Conservation (phyloP, 2,329 filamentous ascomycete genomes). For the Penicillium sclerotigenum region DNA sequence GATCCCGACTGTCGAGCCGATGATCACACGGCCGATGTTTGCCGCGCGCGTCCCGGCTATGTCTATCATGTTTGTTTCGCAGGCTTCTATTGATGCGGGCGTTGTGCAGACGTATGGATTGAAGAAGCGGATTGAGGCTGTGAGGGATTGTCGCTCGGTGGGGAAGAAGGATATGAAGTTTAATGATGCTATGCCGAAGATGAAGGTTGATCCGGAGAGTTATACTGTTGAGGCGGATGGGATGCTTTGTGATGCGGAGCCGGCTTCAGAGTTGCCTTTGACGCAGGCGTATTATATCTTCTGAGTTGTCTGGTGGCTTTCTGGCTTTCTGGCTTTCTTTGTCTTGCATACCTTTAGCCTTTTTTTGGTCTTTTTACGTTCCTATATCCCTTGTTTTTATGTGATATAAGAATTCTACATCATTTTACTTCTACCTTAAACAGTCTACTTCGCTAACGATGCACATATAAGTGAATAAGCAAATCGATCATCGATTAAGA, state of each 20-base stretch:
- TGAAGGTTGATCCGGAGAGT: conserved; percentile 87
- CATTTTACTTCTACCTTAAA: not conserved
- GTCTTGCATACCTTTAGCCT: not conserved
- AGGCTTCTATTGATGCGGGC: conserved; percentile 65
- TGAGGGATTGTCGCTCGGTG: conserved; percentile 70
- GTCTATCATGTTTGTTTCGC: conserved; percentile 79
- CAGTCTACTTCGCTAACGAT: not conserved
- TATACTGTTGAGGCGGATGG: conserved; percentile 87
- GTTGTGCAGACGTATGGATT: conserved; percentile 69
- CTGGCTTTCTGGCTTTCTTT: too few relatives aligned
- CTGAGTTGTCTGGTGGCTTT: conserved; percentile 38
- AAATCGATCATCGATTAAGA: too few relatives aligned
- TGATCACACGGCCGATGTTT: conserved; percentile 84
- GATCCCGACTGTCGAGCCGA: conserved; percentile 83
- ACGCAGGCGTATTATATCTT: conserved; percentile 76
- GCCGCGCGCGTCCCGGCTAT: conserved; percentile 65
- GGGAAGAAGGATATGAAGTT: conserved; percentile 87
- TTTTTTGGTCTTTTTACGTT: conserved; percentile 3
- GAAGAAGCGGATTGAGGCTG: conserved; percentile 74
- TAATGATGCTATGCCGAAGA: conserved; percentile 77
- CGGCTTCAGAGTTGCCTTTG: conserved; percentile 67
- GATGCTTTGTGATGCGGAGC: conserved; percentile 67
- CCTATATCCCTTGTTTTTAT: not conserved
- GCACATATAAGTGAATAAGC: not conserved
- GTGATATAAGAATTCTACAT: too few relatives aligned